Evolutionary conservation across 805 yeast species (phyloP), one percentile per base, ranked within the genome.

Genomic region (Saccharomycopsis fermentans): DNA sequence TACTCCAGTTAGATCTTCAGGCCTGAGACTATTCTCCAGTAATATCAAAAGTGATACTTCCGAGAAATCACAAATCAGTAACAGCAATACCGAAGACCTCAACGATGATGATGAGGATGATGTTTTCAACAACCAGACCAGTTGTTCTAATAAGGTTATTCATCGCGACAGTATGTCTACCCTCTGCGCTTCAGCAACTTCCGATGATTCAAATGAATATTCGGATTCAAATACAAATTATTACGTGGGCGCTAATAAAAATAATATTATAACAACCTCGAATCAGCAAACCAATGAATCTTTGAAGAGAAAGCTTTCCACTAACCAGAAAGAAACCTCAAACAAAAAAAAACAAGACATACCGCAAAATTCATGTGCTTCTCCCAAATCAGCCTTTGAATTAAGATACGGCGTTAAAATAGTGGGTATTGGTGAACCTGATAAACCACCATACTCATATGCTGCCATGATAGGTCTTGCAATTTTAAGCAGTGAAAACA

Each of bases 401-500:
- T 27, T 56, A 21, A 43, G 50, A 43, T 43, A 43, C 4, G 55
- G 51, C n/a, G 43, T 60, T 12, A 60, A 57, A 19, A 59, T 61
- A 21, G 40, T 39, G 39, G 61, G 62, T 4, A 39, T 61, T 19
- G 63, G 62, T 14, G 52, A 58, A n/a, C 9, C 53, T 27, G 77
- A 73, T 55, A 92, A 94, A 70, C 99, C 99, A 1, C 96, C 96
- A 0, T 91, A 84, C 70, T 89, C 97, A 5, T 92, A 92, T 68
- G 99, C 99, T 3, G 85, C 90, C 56, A 77, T 92, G 60, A 92
- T 92, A 63, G 97, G 96, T 1, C 84, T 92, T 86, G 92, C 98
- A 1, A 87, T 92, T 54, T 74, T 92, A 63, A 81, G 94, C 61
- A 83, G 96, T n/a, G 83, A 84, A 0, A 78, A 75, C 16, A 78